phyloP scores from a whole-genome alignment of 306 rosid species.

The Dryas alaskensis region DNA sequence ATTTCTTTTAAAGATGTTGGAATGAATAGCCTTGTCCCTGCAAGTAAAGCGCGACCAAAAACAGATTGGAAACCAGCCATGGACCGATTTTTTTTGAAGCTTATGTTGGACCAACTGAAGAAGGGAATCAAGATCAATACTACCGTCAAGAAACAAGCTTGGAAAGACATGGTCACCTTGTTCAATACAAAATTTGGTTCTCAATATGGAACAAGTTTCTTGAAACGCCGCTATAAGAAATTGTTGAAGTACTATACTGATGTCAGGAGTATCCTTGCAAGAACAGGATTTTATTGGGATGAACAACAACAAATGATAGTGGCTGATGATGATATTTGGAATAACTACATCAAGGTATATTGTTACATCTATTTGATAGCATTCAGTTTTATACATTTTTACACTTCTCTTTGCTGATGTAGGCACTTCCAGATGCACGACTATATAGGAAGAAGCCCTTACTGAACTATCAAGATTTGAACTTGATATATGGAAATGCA shows the following conservation, averaged over 20 bases:
- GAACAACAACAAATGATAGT: conserved; percentile 44
- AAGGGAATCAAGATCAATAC: conserved; percentile 34
- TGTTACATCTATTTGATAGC: conserved; percentile 9
- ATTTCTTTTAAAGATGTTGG: conserved; percentile 31
- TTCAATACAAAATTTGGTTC: conserved; percentile 46
- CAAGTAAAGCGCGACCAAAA: conserved; percentile 27
- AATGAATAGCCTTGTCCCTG: conserved; percentile 23
- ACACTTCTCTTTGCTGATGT: conserved; percentile 31
- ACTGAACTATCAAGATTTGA: conserved; percentile 43
- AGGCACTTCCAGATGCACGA: conserved; percentile 47
- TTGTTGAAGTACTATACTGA: conserved; percentile 40
- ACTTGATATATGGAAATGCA: conserved; percentile 39
- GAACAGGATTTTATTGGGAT: conserved; percentile 50
- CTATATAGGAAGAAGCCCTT: conserved; percentile 44
- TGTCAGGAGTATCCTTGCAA: conserved; percentile 39
- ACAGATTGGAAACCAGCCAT: conserved; percentile 39
- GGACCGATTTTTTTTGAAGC: conserved; percentile 53
- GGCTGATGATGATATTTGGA: conserved; percentile 48
- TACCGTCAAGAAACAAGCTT: conserved; percentile 43
- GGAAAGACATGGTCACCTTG: conserved; percentile 39
- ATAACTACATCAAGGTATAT: conserved; percentile 41
- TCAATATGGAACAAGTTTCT: conserved; percentile 37
- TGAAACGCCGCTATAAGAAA: conserved; percentile 39
- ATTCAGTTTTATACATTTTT: conserved; percentile 16
- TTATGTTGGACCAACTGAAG: conserved; percentile 46